Evolutionary conservation across 306 rosid species (phyloP).

Genomic region (Quercus agrifolia): DNA sequence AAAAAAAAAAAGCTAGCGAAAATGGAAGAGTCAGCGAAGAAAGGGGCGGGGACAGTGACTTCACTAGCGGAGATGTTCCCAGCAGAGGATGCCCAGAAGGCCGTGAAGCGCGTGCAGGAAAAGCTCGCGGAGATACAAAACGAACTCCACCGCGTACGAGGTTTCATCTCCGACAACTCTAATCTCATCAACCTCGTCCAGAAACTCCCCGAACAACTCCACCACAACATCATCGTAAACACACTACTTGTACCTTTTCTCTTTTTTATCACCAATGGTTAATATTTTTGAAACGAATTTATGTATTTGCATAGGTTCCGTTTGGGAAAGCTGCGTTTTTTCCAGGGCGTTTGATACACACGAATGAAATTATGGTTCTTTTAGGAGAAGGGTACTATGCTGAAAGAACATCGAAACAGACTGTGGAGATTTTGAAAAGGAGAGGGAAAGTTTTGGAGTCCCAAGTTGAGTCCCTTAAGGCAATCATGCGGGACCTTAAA

Average conservation of each 20-base stretch:
- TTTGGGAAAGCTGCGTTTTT: constrained; percentile 94
- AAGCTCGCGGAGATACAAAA: constrained; percentile 40
- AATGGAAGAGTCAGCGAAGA: constrained; percentile 31
- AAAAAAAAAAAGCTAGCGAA: neutral
- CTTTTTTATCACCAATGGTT: too few relatives aligned
- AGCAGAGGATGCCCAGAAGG: constrained; percentile 57
- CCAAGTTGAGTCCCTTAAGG: constrained; percentile 62
- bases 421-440: constrained; percentile 72
- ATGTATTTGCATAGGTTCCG: constrained; percentile 50
- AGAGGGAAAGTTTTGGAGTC: constrained; percentile 67
- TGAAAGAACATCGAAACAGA: constrained; percentile 75
- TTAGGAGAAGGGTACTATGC: constrained; percentile 87
- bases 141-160: constrained; percentile 47
- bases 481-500: constrained; percentile 56
- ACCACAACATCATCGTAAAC: constrained; percentile 73
- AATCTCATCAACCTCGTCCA: constrained; percentile 67
- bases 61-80: constrained; percentile 59
- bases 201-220: constrained; percentile 72
- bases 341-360: constrained; percentile 87
- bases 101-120: constrained; percentile 51
- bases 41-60: constrained; percentile 67
- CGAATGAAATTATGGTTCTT: constrained; percentile 87
- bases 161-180: constrained; percentile 61
- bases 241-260: neutral
- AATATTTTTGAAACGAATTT: neutral